Evolutionary conservation across 306 rosid species (phyloP).

Genomic region (Rosa rugosa): DNA sequence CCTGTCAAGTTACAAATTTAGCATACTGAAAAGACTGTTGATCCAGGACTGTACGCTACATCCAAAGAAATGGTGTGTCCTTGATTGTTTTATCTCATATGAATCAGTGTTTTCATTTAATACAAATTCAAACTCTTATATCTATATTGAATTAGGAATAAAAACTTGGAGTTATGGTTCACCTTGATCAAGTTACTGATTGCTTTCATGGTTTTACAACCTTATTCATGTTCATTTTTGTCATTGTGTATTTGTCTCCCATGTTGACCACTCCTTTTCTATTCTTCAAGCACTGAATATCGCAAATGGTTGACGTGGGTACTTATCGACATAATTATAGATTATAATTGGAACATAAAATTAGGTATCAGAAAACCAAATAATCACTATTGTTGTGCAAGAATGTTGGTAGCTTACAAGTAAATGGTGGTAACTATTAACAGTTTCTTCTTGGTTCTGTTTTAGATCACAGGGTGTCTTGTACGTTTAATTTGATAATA

Average conservation of each 20-base stretch:
- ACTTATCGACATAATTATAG: neutral
- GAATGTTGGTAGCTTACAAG: neutral
- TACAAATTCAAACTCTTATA: neutral
- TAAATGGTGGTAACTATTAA: neutral
- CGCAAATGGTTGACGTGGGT: neutral
- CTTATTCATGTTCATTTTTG: neutral
- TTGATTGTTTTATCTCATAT: neutral
- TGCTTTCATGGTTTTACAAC: neutral
- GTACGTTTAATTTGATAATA: neutral
- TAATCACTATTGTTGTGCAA: neutral
- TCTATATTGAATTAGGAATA: neutral
- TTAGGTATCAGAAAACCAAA: neutral
- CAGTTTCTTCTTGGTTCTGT: neutral
- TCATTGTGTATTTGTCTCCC: neutral
- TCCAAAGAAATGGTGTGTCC: neutral
- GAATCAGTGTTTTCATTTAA: neutral
- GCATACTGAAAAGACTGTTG: neutral
- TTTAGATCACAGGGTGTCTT: neutral
- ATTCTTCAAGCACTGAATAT: neutral
- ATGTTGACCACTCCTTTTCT: neutral
- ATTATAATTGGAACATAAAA: conserved; percentile 3
- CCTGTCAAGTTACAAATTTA: neutral
- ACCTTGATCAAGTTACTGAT: neutral
- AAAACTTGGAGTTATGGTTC: neutral
- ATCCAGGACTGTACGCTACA: neutral